These are phyloP conservation scores for Globisporangium irregulare DNA, from an alignment of 352 stramenopile genomes.

Conservation along the genomic window DNA sequence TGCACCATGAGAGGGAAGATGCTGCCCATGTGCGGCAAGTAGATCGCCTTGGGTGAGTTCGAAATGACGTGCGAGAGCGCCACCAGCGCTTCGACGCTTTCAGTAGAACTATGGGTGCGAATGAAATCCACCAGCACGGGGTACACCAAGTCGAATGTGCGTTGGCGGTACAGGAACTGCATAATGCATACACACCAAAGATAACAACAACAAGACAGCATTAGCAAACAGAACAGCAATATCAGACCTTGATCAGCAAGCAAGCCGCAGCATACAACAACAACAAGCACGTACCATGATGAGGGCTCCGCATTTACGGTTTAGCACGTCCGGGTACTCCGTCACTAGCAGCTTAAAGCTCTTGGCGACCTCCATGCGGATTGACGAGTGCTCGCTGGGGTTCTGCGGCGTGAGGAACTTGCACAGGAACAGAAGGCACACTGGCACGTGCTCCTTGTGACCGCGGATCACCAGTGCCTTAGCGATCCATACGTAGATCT, in stretches of 20 bases:
- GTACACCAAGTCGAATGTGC: constrained; percentile 78
- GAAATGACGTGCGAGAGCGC: constrained; percentile 79
- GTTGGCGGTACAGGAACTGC: constrained; percentile 79
- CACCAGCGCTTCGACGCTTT: constrained; percentile 65
- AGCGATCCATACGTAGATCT: constrained; percentile 83
- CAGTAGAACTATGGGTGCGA: constrained; percentile 30
- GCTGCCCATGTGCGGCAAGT: constrained; percentile 64
- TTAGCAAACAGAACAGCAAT: background rate
- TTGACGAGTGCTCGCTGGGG: constrained; percentile 26
- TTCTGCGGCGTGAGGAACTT: constrained; percentile 45
- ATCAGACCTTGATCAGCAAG: background rate
- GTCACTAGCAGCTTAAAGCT: constrained; percentile 79
- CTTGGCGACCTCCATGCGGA: constrained; percentile 77
- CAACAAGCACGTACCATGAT: constrained; percentile 52
- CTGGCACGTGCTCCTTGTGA: constrained; percentile 62
- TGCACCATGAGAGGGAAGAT: constrained; percentile 86
- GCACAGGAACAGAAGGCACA: constrained; percentile 72
- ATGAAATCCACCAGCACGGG: constrained; percentile 69
- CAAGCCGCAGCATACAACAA: background rate
- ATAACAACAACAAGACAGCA: background rate
- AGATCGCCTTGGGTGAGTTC: constrained; percentile 78
- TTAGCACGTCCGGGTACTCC: constrained; percentile 77
- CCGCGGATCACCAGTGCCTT: constrained; percentile 81
- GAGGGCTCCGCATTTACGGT: constrained; percentile 77
- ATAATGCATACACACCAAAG: background rate